Evolutionary conservation across 164 flowering plant species (phyloP), one percentile per base, ranked within the genome.

Genomic region (Piper betle): DNA sequence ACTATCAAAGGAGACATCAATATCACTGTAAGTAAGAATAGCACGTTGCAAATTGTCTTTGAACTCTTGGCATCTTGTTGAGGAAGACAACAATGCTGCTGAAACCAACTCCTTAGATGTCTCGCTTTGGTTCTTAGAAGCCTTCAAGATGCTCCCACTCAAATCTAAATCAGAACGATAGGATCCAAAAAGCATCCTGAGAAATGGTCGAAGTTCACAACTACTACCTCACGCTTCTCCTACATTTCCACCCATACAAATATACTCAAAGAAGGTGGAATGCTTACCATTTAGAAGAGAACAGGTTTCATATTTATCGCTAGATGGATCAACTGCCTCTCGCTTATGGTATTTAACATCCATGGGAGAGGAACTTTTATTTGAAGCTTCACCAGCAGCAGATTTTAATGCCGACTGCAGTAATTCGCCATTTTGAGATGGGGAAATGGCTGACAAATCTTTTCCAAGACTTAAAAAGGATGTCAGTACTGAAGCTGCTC

Each of bases 401-500:
- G 76, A 54, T 57, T 60, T 72, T 56, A 65, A 53, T 62, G 54
- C 65, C 11, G 61, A 70, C 18, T 54, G 61, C 39, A 33, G 54
- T 55, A 70, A 64, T 37, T 61, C 77, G 55, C 58, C 61, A 17
- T 62, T 52, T 62, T 62, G 72, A 52, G 64, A 41, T 59, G n/a
- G 55, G 17, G 73, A 62, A 55, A 64, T 65, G 67, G 66, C 70
- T 18, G 86, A 68, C 19, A 76, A 67, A 55, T 79, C 82, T 58
- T 88, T 78, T 53, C 66, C 61, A 16, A 69, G 56, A 69, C 73
- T 77, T 25, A 88, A 79, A 46, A 85, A 68, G 65, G 91, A 84
- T 62, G 96, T 89, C 61, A 88, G 75, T 63, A 85, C 79, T 52
- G 97, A 83, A 57, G 96, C 91, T 63, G 96, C 91, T 63, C 87